These are phyloP conservation scores for Chimonanthus salicifolius DNA, from an alignment of 164 flowering plant species.

Conservation along the genomic window DNA sequence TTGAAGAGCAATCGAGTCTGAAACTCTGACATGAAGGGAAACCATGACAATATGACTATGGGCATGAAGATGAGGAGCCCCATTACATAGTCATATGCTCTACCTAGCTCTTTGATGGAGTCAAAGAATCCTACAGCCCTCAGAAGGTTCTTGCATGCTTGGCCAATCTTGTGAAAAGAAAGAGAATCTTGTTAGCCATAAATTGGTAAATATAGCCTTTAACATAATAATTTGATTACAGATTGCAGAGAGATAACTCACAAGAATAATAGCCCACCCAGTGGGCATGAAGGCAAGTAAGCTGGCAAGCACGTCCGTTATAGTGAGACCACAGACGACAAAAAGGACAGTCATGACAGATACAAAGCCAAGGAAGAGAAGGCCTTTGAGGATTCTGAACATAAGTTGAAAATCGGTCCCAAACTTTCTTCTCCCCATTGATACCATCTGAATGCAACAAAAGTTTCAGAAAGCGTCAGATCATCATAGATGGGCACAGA, in stretches of 20 bases:
- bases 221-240: neutral
- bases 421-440: conserved; percentile 85
- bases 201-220: neutral
- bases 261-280: conserved; percentile 92
- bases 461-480: neutral
- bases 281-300: conserved; percentile 87
- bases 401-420: conserved; percentile 92
- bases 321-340: conserved; percentile 70
- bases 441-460: conserved; percentile 61
- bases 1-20: conserved; percentile 92
- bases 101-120: conserved; percentile 72
- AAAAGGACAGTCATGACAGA: conserved; percentile 85
- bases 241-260: conserved; percentile 26
- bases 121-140: conserved; percentile 66
- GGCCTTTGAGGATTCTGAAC: conserved; percentile 92
- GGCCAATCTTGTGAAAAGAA: conserved; percentile 55
- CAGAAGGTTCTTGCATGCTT: conserved; percentile 60
- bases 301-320: conserved; percentile 68
- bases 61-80: conserved; percentile 80
- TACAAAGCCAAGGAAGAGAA: conserved; percentile 75
- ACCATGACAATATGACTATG: conserved; percentile 82
- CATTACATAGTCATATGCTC: conserved; percentile 87
- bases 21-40: conserved; percentile 90
- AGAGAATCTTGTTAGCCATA: neutral
- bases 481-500: neutral